Evolutionary conservation across 306 rosid species (phyloP).

Genomic region (Trichosanthes cucumerina): DNA sequence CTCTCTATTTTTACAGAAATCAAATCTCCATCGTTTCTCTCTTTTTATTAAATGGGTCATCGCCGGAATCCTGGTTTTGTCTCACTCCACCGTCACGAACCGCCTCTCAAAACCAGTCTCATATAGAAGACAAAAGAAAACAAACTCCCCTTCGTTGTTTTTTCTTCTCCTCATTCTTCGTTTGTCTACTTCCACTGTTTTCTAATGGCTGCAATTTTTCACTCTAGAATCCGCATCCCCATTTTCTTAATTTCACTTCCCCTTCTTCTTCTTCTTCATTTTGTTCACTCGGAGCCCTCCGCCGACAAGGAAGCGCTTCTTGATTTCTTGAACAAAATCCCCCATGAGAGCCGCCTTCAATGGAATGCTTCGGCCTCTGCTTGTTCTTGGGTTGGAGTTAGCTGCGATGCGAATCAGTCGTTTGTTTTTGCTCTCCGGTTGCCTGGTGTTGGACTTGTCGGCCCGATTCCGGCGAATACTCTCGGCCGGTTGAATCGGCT

Average conservation of each 20-base stretch:
- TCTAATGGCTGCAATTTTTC: slow-evolving; percentile 28
- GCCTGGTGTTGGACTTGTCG: slow-evolving; percentile 79
- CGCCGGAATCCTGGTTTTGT: slow-evolving; percentile 24
- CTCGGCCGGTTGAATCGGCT: slow-evolving; percentile 50
- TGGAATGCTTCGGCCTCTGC: slow-evolving; percentile 76
- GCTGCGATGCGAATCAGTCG: slow-evolving; percentile 37
- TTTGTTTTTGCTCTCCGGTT: slow-evolving; percentile 50
- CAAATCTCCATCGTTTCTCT: neutral
- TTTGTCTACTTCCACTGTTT: neutral
- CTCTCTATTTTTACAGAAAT: neutral
- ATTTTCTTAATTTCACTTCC: slow-evolving; percentile 5
- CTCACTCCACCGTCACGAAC: slow-evolving; percentile 8
- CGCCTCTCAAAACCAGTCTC: slow-evolving; percentile 4
- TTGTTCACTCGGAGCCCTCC: slow-evolving; percentile 55
- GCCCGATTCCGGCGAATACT: slow-evolving; percentile 52
- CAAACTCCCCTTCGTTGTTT: neutral
- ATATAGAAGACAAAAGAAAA: neutral
- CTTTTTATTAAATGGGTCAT: slow-evolving; percentile 27
- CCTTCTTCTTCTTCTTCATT: slow-evolving; percentile 15
- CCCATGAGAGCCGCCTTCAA: slow-evolving; percentile 55
- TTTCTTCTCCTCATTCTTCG: neutral
- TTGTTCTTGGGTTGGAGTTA: slow-evolving; percentile 79
- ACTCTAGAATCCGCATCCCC: slow-evolving; percentile 2
- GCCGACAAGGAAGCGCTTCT: slow-evolving; percentile 86
- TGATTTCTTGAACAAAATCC: slow-evolving; percentile 46